Percentiles rank a stretch among this genome's conserved stretches.
Evolutionary conservation across 2,329 filamentous ascomycete species (phyloP).

Genomic region (Mycosphaerelloides madeirae): DNA sequence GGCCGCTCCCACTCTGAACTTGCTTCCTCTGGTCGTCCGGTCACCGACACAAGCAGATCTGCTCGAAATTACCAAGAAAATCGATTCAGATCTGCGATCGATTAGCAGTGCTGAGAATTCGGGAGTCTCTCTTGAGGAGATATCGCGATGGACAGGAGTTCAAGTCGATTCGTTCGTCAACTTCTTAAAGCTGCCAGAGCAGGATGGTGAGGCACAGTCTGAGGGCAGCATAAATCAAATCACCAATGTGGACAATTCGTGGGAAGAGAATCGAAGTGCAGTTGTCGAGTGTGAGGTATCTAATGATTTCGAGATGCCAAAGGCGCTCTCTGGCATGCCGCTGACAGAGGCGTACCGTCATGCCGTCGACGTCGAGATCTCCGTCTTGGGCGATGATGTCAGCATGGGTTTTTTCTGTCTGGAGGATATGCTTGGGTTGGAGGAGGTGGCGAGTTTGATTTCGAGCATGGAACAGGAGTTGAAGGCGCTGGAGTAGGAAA

Average conservation of each 20-base stretch:
- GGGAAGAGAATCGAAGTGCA: conserved; percentile 15
- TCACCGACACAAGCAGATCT: conserved; percentile 34
- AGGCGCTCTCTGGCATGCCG: conserved; percentile 7
- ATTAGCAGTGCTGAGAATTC: conserved; percentile 56
- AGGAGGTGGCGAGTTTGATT: conserved; percentile 35
- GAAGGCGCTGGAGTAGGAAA: conserved; percentile 4
- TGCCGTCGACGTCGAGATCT: conserved; percentile 53
- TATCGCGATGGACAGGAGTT: conserved; percentile 69
- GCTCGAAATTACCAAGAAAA: conserved; percentile 50
- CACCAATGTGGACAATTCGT: conserved; percentile 17
- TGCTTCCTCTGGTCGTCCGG: conserved; percentile 65
- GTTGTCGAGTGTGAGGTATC: conserved; percentile 5
- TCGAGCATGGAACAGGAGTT: conserved; percentile 29
- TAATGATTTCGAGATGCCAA: conserved; percentile 17
- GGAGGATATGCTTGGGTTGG: conserved; percentile 38
- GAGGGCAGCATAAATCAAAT: conserved; percentile 20
- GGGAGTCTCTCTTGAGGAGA: conserved; percentile 63
- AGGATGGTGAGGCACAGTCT: conserved; percentile 14
- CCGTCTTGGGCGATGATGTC: conserved; percentile 44
- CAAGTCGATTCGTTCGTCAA: conserved; percentile 72
- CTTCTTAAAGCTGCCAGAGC: conserved; percentile 58
- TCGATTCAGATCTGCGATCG: conserved; percentile 64
- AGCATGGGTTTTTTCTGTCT: conserved; percentile 52
- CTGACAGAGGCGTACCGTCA: conserved; percentile 37
- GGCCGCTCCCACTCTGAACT: conserved; percentile 68